A percentile compares a stretch with the other conserved stretches of the same genome.
These are phyloP conservation scores for Aspergillus egyptiacus DNA, from an alignment of 495 filamentous ascomycete genomes.

Conservation along the genomic window DNA sequence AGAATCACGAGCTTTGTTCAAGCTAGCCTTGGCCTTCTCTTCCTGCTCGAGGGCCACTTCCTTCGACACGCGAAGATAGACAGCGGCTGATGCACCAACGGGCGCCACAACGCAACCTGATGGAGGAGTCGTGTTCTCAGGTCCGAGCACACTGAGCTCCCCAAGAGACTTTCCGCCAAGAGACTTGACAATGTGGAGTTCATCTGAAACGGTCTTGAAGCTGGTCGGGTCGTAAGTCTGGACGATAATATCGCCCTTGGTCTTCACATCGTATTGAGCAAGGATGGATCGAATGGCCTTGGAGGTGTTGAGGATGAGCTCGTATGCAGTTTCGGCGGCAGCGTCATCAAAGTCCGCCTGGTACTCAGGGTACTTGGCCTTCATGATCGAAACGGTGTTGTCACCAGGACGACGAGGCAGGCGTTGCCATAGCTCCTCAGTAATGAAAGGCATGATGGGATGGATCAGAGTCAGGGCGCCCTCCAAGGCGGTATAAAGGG, in stretches of 20 bases:
- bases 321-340: conserved; percentile 56
- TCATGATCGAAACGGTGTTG: conserved; percentile 59
- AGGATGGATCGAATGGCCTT: conserved; percentile 53
- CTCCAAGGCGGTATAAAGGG: conserved; percentile 65
- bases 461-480: conserved; percentile 61
- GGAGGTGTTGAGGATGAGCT: conserved; percentile 56
- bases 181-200: conserved; percentile 57
- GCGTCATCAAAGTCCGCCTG: conserved; percentile 50
- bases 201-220: conserved; percentile 50
- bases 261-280: conserved; percentile 54
- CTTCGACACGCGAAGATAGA: conserved; percentile 64
- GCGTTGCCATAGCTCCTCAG: conserved; percentile 74
- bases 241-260: conserved; percentile 50
- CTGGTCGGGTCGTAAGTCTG: conserved; percentile 53
- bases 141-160: conserved; percentile 42
- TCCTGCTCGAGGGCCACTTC: conserved; percentile 62
- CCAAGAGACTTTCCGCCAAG: conserved; percentile 57
- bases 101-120: conserved; percentile 65
- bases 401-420: conserved; percentile 61
- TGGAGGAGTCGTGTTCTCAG: conserved; percentile 50
- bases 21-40: conserved; percentile 54
- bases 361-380: conserved; percentile 58
- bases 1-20: conserved; percentile 32
- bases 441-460: conserved; percentile 77
- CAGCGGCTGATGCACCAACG: conserved; percentile 58